Conservation (phyloP, 257 asterid species). For the Handroanthus guayacan region DNA sequence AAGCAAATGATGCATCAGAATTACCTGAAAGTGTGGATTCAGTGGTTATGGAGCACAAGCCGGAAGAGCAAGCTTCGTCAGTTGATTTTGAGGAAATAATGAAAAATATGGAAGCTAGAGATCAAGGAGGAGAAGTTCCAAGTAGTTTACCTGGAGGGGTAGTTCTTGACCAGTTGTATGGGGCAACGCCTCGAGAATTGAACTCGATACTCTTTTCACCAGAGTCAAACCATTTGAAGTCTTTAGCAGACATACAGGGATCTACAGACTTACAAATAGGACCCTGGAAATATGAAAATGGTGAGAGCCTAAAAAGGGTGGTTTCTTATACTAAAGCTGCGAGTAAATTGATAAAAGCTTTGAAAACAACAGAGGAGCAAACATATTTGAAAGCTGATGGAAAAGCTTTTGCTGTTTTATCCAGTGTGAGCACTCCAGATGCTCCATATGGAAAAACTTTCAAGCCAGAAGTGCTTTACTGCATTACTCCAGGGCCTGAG, state of each 20-base stretch:
- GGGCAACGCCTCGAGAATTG: slow-evolving; percentile 66
- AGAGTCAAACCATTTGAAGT: slow-evolving; percentile 63
- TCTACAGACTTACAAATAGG: slow-evolving; percentile 75
- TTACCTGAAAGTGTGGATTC: slow-evolving; percentile 53
- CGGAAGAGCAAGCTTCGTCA: slow-evolving; percentile 61
- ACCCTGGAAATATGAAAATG: slow-evolving; percentile 83
- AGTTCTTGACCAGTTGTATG: slow-evolving; percentile 76
- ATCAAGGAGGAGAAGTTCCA: slow-evolving; percentile 72
- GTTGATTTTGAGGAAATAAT: slow-evolving; percentile 72
- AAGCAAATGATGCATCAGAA: slow-evolving; percentile 59
- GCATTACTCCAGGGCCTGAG: slow-evolving; percentile 88
- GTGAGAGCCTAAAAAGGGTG: slow-evolving; percentile 69
- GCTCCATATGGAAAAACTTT: slow-evolving; percentile 91
- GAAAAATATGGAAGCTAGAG: slow-evolving; percentile 66
- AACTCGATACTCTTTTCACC: slow-evolving; percentile 77
- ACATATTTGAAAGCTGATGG: slow-evolving; percentile 83
- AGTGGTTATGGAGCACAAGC: slow-evolving; percentile 41
- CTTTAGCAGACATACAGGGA: slow-evolving; percentile 70
- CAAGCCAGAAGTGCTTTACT: slow-evolving; percentile 80
- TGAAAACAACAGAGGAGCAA: slow-evolving; percentile 92
- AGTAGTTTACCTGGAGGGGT: slow-evolving; percentile 79
- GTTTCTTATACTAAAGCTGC: slow-evolving; percentile 78
- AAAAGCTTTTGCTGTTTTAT: slow-evolving; percentile 67
- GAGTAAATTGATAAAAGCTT: slow-evolving; percentile 76
- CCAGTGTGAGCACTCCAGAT: slow-evolving; percentile 88